A percentile compares a stretch with the other conserved stretches of the same genome.
Evolutionary conservation across 805 yeast species (phyloP).

Genomic region (Candida qinlingensis): DNA sequence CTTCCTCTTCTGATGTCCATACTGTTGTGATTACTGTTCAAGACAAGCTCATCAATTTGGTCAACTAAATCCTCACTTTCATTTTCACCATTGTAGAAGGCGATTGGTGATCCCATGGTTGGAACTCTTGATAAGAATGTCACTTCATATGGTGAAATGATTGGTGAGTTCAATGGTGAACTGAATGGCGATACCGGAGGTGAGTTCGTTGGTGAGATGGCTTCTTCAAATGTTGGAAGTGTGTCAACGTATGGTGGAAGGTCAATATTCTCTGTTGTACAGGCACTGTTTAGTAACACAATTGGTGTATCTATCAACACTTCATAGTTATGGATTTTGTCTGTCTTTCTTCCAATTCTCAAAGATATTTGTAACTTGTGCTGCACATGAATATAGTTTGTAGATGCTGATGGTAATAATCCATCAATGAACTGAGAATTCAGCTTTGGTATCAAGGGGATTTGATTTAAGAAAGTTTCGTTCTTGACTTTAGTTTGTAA

Average conservation of each 20-base stretch:
- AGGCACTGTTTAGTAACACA: constrained; percentile 41
- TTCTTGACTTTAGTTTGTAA: constrained; percentile 11
- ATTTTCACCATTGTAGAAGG: constrained; percentile 7
- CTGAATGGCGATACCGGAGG: constrained; percentile 4
- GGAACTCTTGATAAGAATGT: constrained; percentile 20
- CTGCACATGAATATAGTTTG: constrained; percentile 56
- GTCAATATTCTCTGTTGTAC: constrained; percentile 32
- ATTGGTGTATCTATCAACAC: constrained; percentile 78
- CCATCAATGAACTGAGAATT: constrained; percentile 17
- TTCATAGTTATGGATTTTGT: constrained; percentile 66
- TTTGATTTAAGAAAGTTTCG: constrained; percentile 7
- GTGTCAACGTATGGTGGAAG: constrained; percentile 31
- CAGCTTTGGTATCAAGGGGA: constrained; percentile 10
- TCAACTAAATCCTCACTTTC: constrained; percentile 21
- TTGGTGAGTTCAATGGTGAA: constrained; percentile 11
- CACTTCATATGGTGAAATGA: constrained; percentile 15
- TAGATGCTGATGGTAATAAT: constrained; percentile 46
- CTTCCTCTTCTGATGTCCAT: constrained; percentile 3
- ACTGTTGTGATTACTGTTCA: not conserved
- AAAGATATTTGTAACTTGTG: constrained; percentile 70
- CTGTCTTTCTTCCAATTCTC: constrained; percentile 53
- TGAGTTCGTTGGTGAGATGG: constrained; percentile 41
- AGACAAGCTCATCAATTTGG: constrained; percentile 5
- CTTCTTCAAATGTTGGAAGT: constrained; percentile 65
- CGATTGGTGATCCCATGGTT: constrained; percentile 6